Percentiles rank a stretch among this genome's conserved stretches.
Conservation (phyloP, 129 eudicot genomes). For the Solidago caesia region DNA sequence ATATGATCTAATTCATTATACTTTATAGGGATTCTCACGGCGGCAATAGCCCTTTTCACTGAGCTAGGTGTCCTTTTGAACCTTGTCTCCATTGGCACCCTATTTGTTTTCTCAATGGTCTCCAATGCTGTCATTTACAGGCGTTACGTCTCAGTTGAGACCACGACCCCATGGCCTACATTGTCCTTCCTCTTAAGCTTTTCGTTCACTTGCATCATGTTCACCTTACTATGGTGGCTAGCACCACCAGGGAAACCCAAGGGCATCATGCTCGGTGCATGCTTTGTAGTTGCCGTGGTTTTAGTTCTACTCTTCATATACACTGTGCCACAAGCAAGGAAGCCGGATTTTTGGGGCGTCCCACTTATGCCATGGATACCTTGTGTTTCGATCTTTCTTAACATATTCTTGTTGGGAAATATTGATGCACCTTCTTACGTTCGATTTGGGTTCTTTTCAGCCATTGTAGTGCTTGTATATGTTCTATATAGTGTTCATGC, state of each 20-base stretch:
- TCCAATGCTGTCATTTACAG: constrained; percentile 87
- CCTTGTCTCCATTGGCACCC: constrained; percentile 88
- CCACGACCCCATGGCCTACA: constrained; percentile 85
- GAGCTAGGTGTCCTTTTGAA: constrained; percentile 76
- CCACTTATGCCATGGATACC: constrained; percentile 98
- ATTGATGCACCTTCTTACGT: constrained; percentile 67
- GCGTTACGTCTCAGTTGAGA: constrained; percentile 65
- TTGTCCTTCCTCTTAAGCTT: constrained; percentile 66
- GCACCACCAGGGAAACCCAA: constrained; percentile 77
- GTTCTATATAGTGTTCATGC: constrained; percentile 92
- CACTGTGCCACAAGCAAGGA: constrained; percentile 82
- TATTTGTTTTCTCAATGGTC: constrained; percentile 93
- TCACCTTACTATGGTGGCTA: constrained; percentile 76
- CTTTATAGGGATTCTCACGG: constrained; percentile 78
- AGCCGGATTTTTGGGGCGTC: constrained; percentile 95
- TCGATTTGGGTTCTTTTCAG: constrained; percentile 81
- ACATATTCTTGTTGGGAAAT: constrained; percentile 74
- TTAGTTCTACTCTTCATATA: constrained; percentile 53
- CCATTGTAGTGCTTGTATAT: constrained; percentile 58
- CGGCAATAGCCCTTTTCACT: constrained; percentile 76
- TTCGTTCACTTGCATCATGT: constrained; percentile 58
- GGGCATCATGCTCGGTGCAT: constrained; percentile 65
- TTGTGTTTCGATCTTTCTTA: constrained; percentile 73
- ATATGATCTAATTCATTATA: not conserved
- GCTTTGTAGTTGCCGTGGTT: constrained; percentile 46